Percentiles rank a stretch among this genome's conserved stretches.
These are phyloP conservation scores for Polytrichum formosum DNA, from an alignment of 225 moss, liverwort and hornwort species.

Conservation along the genomic window DNA sequence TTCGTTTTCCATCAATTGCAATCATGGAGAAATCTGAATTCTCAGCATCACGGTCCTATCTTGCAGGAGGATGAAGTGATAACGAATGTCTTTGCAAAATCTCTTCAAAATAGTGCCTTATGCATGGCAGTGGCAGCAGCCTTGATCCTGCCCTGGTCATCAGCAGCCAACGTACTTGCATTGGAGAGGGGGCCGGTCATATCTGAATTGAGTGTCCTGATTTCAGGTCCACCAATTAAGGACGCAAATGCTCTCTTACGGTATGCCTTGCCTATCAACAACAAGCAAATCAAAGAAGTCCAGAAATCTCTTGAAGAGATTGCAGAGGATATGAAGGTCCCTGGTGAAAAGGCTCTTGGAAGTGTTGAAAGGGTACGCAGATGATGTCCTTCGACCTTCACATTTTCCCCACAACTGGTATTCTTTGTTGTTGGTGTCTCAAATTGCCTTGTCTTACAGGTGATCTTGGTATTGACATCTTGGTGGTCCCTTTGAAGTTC, in stretches of 20 bases:
- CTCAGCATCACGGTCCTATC: too few relatives aligned
- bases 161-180: conserved; percentile 15
- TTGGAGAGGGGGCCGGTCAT: conserved; percentile 47
- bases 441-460: too few relatives aligned
- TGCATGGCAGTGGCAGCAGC: conserved; percentile 48
- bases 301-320: conserved; percentile 85
- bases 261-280: conserved; percentile 86
- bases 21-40: too few relatives aligned
- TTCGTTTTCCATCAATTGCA: too few relatives aligned
- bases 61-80: conserved; percentile 24
- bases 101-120: conserved; percentile 33
- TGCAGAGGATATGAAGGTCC: conserved; percentile 75
- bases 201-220: conserved; percentile 67
- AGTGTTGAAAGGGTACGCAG: conserved; percentile 73
- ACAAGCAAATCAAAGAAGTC: conserved; percentile 82
- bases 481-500: too few relatives aligned
- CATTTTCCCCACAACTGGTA: too few relatives aligned
- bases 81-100: conserved; percentile 15
- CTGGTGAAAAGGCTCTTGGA: conserved; percentile 80
- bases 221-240: conserved; percentile 91
- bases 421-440: too few relatives aligned
- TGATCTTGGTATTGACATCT: too few relatives aligned
- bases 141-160: conserved; percentile 38
- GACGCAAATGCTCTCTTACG: conserved; percentile 82
- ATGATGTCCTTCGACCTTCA: background rate